Evolutionary conservation across 768 basidiomycete genomes (phyloP).

Genomic region (Fistulinella prunicolor): DNA sequence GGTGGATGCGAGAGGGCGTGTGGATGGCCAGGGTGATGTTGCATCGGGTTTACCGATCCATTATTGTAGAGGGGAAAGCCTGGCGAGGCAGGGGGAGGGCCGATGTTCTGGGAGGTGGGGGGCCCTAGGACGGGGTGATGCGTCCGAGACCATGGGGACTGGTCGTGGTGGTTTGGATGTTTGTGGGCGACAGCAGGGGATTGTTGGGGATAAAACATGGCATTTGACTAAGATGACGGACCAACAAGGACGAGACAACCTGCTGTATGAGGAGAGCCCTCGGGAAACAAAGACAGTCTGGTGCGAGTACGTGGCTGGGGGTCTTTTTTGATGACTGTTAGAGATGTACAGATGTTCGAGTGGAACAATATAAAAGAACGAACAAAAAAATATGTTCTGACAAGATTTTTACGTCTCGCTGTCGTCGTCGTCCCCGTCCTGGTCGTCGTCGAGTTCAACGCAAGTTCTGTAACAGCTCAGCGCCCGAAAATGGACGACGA

Average conservation of each 20-base stretch:
- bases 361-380: too few relatives aligned
- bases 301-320: slow-evolving; percentile 3
- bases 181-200: slow-evolving; percentile 80
- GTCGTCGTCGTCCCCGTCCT: slow-evolving; percentile 10
- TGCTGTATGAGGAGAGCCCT: slow-evolving; percentile 3
- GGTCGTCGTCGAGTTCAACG: slow-evolving; percentile 20
- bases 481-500: slow-evolving; percentile 26
- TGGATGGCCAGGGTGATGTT: slow-evolving; percentile 57
- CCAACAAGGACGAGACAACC: slow-evolving; percentile 4
- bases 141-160: slow-evolving; percentile 65
- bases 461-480: slow-evolving; percentile 20
- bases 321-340: too few relatives aligned
- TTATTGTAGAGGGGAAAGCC: slow-evolving; percentile 77
- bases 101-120: slow-evolving; percentile 41
- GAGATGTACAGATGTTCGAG: slow-evolving; percentile 14
- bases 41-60: slow-evolving; percentile 58
- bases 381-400: slow-evolving; percentile 17
- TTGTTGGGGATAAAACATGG: slow-evolving; percentile 84
- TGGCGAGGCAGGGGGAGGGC: slow-evolving; percentile 67
- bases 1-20: slow-evolving; percentile 48
- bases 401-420: slow-evolving; percentile 14
- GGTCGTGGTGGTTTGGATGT: slow-evolving; percentile 71
- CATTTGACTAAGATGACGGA: slow-evolving; percentile 33
- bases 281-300: slow-evolving; percentile 9
- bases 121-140: slow-evolving; percentile 56